Conservation (phyloP, 345 rosid species). For the Firmiana major region DNA sequence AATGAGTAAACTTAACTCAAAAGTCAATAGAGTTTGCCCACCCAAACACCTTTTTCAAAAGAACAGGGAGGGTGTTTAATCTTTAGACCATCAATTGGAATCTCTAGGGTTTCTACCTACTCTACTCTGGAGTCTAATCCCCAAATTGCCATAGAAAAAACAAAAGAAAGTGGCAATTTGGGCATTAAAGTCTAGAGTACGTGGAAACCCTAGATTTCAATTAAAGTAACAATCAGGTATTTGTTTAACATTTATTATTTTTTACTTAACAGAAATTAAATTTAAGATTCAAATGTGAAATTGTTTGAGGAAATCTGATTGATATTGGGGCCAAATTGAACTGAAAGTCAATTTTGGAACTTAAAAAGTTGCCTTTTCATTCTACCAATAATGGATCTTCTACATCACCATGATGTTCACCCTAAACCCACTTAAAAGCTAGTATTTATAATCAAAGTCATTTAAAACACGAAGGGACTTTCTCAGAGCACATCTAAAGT, state of each 20-base stretch:
- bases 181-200: no score
- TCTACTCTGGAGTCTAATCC: background rate
- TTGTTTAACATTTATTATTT: no score
- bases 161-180: background rate
- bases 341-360: background rate
- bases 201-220: no score
- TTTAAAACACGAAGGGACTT: background rate
- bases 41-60: background rate
- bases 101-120: background rate
- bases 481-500: background rate
- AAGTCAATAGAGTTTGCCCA: background rate
- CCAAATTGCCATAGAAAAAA: background rate
- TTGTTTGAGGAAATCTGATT: background rate
- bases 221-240: no score
- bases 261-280: no score
- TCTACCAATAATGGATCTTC: background rate
- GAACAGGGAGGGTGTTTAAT: background rate
- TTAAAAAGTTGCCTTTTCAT: background rate
- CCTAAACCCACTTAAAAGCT: conserved; percentile 2
- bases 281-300: background rate
- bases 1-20: background rate
- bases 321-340: background rate
- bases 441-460: background rate
- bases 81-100: background rate
- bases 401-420: background rate